Percentiles rank a stretch among this genome's conserved stretches.
These are phyloP conservation scores for Aphanomyces stellatus DNA, from an alignment of 352 stramenopile genomes.

Conservation along the genomic window DNA sequence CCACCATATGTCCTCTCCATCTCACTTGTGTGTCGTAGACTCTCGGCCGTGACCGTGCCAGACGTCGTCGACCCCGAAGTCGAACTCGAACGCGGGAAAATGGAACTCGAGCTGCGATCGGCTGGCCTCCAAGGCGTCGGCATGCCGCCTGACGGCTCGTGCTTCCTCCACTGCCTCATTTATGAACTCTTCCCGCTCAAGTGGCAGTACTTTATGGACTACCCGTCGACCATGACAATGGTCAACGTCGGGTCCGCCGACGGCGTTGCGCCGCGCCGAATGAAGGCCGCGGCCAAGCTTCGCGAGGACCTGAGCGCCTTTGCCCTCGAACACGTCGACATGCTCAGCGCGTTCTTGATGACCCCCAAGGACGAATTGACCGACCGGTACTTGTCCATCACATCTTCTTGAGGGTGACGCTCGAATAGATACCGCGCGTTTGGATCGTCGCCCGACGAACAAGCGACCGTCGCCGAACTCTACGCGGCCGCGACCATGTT, in stretches of 20 bases:
- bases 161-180: slow-evolving; percentile 72
- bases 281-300: slow-evolving; percentile 55
- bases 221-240: slow-evolving; percentile 59
- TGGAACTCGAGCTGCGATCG: slow-evolving; percentile 61
- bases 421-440: slow-evolving; percentile 47
- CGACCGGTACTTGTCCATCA: slow-evolving; percentile 26
- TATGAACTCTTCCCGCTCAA: slow-evolving; percentile 82
- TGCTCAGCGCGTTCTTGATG: slow-evolving; percentile 54
- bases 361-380: slow-evolving; percentile 58
- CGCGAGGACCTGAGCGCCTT: slow-evolving; percentile 67
- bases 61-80: slow-evolving; percentile 59
- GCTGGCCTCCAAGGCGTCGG: slow-evolving; percentile 56
- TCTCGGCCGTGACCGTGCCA: slow-evolving; percentile 56
- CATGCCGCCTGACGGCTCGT: slow-evolving; percentile 76
- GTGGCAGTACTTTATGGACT: slow-evolving; percentile 44
- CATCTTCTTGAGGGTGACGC: not conserved
- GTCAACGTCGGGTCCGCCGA: slow-evolving; percentile 76
- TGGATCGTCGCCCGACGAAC: slow-evolving; percentile 55
- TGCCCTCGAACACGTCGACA: slow-evolving; percentile 48
- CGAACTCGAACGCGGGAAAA: slow-evolving; percentile 64
- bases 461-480: slow-evolving; percentile 67
- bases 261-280: slow-evolving; percentile 57
- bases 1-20: not conserved
- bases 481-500: slow-evolving; percentile 77
- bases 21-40: not conserved